A percentile compares a stretch with the other conserved stretches of the same genome.
These are phyloP conservation scores for Tricholoma furcatifolium DNA, from an alignment of 768 basidiomycete genomes.

Conservation along the genomic window DNA sequence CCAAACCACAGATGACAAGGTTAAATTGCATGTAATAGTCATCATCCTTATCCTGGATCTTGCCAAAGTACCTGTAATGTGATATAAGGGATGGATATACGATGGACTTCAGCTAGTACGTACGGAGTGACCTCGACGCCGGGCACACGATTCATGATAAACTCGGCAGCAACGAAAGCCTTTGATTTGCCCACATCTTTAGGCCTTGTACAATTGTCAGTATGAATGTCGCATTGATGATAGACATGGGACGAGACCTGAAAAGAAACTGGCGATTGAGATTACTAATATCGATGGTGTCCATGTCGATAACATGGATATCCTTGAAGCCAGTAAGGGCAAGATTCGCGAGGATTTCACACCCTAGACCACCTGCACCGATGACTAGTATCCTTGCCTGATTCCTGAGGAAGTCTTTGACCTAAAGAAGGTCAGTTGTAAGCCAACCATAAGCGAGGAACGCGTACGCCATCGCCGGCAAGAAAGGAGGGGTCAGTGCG, in stretches of 20 bases:
- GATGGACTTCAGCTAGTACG: constrained; percentile 28
- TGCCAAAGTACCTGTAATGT: constrained; percentile 78
- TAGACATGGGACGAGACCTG: constrained; percentile 50
- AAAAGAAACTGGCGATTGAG: constrained; percentile 98
- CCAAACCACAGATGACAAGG: constrained; percentile 94
- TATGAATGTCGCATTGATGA: not conserved
- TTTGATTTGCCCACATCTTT: constrained; percentile 95
- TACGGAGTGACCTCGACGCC: constrained; percentile 97
- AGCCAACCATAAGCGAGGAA: not conserved
- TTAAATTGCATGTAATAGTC: constrained; percentile 97
- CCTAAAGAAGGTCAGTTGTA: constrained; percentile 41
- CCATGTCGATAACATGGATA: constrained; percentile 99
- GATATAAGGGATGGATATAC: not conserved
- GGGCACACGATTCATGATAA: constrained; percentile 94
- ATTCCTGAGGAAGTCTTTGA: constrained; percentile 81
- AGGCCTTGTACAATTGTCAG: constrained; percentile 42
- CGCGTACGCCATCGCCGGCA: constrained; percentile 74
- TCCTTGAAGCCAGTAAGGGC: constrained; percentile 97
- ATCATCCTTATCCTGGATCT: constrained; percentile 97
- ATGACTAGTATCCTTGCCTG: constrained; percentile 94
- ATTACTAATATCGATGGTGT: constrained; percentile 99
- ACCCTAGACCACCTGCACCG: constrained; percentile 96
- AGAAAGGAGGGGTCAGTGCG: constrained; percentile 83
- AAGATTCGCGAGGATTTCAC: constrained; percentile 95
- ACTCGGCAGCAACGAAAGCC: constrained; percentile 91